Base-by-base conservation (phyloP, 352 stramenopile genomes). In the Pythium utonaiense region DNA sequence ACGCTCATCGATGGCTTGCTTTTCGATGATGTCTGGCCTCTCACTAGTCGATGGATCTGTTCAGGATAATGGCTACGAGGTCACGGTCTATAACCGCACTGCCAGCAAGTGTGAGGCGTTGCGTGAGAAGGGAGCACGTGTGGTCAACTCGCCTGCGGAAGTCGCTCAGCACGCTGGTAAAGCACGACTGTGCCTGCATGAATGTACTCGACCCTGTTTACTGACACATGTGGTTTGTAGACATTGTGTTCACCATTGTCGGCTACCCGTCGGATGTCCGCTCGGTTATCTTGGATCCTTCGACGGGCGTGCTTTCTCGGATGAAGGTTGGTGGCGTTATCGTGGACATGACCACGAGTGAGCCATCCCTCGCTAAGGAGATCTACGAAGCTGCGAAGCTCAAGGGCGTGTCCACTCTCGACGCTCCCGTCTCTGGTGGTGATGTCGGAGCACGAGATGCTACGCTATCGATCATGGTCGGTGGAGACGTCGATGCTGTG, bases 181-280 rank as follows among this genome's bases (percentile, higher is more conserved):
- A 19, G 45, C 5, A 21, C 6, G 21, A 21, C 3, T 47, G 13
- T 19, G n/a, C 6, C 12, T 10, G 28, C 28, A 33, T 5, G 9
- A 33, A 5, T 10, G 28, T 9, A 33, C 28, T 5, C 5, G 28
- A 9, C 5, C 28, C 28, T 33, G 28, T 5, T 10, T 33, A 33
- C 28, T 33, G 28, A 33, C 9, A 9, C 5, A 17, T 56, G 13
- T 30, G 1, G 3, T 14, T 21, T 25, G 42, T 19, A 92, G 89
- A 97, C 55, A 88, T 97, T 57, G 84, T 97, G 28, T 97, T 97
- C 56, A 74, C 87, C 42, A 97, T 97, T 53, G 89, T 96, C 24
- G 89, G 88, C 6, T 96, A 91, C 63, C 89, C 89, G 9, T 80
- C 69, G 17, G 89, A 97, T 38, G 89, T 97, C 17, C 77, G 80